Conservation (phyloP, 2,329 filamentous ascomycete species). For the Claviceps pazoutovae region DNA sequence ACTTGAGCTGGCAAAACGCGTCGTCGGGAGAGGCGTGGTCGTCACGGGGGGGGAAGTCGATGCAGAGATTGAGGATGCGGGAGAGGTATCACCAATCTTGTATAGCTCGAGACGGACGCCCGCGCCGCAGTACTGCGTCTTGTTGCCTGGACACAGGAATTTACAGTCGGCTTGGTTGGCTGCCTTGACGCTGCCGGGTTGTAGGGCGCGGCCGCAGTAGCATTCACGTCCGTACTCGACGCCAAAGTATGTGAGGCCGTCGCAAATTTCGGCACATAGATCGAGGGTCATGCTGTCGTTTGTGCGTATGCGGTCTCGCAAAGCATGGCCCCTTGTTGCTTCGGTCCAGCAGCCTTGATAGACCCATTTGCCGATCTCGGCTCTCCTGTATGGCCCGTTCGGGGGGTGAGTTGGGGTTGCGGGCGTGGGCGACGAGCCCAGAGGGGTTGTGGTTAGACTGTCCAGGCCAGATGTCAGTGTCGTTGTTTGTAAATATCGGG, state of each 20-base stretch:
- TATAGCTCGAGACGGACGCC: slow-evolving; percentile 20
- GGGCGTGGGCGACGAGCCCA: slow-evolving; percentile 3
- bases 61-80: background rate
- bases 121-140: slow-evolving; percentile 18
- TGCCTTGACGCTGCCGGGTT: slow-evolving; percentile 13
- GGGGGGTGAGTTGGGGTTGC: slow-evolving; percentile 9
- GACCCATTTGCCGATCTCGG: slow-evolving; percentile 14
- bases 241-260: slow-evolving; percentile 20
- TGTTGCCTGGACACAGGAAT: slow-evolving; percentile 21
- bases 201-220: slow-evolving; percentile 21
- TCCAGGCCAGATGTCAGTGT: background rate
- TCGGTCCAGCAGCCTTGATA: slow-evolving; percentile 26
- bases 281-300: slow-evolving; percentile 20
- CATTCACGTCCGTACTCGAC: slow-evolving; percentile 25
- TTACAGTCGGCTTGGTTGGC: slow-evolving; percentile 20
- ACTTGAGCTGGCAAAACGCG: background rate
- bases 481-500: slow-evolving; percentile 14
- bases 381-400: slow-evolving; percentile 14
- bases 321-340: slow-evolving; percentile 16
- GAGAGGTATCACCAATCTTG: slow-evolving; percentile 11
- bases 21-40: background rate
- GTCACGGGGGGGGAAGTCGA: background rate
- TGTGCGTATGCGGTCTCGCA: slow-evolving; percentile 15
- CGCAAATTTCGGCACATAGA: slow-evolving; percentile 19
- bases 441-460: background rate